Percentiles rank a stretch among this genome's conserved stretches.
These are phyloP conservation scores for Chalara sp. DNA, from an alignment of 2,329 filamentous ascomycete species.

Conservation along the genomic window DNA sequence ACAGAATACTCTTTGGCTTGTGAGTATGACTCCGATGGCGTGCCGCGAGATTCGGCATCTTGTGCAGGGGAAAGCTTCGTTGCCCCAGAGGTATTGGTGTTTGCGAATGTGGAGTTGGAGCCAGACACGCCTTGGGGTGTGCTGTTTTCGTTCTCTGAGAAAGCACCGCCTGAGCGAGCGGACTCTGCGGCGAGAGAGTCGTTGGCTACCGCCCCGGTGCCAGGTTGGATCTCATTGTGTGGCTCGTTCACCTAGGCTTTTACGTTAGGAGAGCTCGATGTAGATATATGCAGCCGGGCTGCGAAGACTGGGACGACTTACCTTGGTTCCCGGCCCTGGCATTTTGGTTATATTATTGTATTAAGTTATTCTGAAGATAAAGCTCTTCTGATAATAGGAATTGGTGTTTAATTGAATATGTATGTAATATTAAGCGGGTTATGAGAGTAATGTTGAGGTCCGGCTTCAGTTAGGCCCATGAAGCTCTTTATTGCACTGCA, in stretches of 20 bases:
- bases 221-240: constrained; percentile 47
- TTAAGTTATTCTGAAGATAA: too few species aligned
- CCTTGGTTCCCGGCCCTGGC: constrained; percentile 40
- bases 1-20: constrained; percentile 11
- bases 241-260: constrained; percentile 39
- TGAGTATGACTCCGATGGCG: constrained; percentile 9
- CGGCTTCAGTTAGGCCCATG: too few species aligned
- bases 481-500: too few species aligned
- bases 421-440: too few species aligned
- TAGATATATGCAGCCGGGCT: too few species aligned
- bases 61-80: constrained; percentile 37
- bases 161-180: constrained; percentile 49
- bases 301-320: constrained; percentile 28
- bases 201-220: constrained; percentile 53
- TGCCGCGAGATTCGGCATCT: constrained; percentile 20
- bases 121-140: constrained; percentile 42
- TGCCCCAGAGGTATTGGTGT: constrained; percentile 46
- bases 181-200: constrained; percentile 77
- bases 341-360: constrained; percentile 7
- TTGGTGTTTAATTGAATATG: too few species aligned
- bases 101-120: constrained; percentile 47
- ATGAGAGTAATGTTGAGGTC: too few species aligned
- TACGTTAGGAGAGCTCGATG: constrained; percentile 18
- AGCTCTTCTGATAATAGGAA: too few species aligned
- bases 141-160: constrained; percentile 51